Evolutionary conservation across 148 eudicot species (phyloP).

Genomic region (Spergularia marina): DNA sequence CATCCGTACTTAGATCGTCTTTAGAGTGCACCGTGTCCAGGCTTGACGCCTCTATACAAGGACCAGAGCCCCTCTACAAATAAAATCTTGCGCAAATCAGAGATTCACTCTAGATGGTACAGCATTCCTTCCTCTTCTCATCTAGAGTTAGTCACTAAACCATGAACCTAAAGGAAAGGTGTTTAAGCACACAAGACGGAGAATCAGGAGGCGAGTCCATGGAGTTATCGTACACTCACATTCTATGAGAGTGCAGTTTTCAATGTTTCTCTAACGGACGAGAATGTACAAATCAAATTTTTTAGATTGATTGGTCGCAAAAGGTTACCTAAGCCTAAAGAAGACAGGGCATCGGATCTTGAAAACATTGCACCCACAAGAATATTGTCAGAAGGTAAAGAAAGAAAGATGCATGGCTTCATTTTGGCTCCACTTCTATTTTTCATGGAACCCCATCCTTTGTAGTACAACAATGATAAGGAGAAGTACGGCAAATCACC

Average conservation of each 20-base stretch:
- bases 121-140: too few relatives aligned
- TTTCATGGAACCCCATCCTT: not conserved
- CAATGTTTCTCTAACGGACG: not conserved
- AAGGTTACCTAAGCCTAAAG: slow-evolving; percentile 5
- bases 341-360: slow-evolving; percentile 12
- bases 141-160: too few relatives aligned
- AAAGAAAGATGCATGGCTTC: slow-evolving; percentile 1
- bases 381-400: slow-evolving; percentile 9
- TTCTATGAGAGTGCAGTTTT: not conserved
- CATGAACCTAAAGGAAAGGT: too few relatives aligned
- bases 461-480: not conserved
- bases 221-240: not conserved
- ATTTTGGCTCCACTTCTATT: too few relatives aligned
- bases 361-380: not conserved
- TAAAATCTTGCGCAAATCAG: too few relatives aligned
- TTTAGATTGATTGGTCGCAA: not conserved
- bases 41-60: too few relatives aligned
- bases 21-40: too few relatives aligned
- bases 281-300: not conserved
- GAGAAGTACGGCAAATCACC: slow-evolving; percentile 8
- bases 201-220: too few relatives aligned
- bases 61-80: too few relatives aligned
- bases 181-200: too few relatives aligned
- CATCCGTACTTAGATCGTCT: too few relatives aligned
- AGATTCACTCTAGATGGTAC: too few relatives aligned